Evolutionary conservation across 179 eudicot species (phyloP).

Genomic region (Beta corolliflora): DNA sequence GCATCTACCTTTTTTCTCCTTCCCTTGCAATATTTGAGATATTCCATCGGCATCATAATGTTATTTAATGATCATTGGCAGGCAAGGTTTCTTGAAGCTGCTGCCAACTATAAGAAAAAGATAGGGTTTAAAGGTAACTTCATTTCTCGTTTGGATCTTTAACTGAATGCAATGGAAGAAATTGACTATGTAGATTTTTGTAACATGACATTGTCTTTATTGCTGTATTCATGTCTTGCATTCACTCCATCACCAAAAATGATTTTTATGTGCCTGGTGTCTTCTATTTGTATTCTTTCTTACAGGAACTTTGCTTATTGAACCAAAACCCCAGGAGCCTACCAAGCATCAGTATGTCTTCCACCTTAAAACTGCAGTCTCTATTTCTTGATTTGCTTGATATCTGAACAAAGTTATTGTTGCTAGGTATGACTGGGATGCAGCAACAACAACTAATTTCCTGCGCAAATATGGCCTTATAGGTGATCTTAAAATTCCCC

Average conservation of each 20-base stretch:
- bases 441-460: slow-evolving; percentile 95
- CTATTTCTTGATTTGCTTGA: background rate
- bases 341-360: slow-evolving; percentile 91
- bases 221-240: background rate
- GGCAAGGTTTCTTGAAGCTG: slow-evolving; percentile 91
- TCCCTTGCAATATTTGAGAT: background rate
- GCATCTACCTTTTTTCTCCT: background rate
- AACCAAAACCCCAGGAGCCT: slow-evolving; percentile 98
- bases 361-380: background rate
- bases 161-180: background rate
- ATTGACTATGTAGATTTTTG: background rate
- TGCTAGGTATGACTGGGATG: slow-evolving; percentile 99
- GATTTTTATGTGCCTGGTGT: background rate
- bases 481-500: slow-evolving; percentile 43
- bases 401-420: slow-evolving; percentile 23
- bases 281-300: slow-evolving; percentile 3
- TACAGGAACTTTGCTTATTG: slow-evolving; percentile 84
- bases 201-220: background rate
- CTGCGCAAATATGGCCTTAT: slow-evolving; percentile 87
- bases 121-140: slow-evolving; percentile 88
- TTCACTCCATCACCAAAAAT: background rate
- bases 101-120: slow-evolving; percentile 89
- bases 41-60: background rate
- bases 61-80: slow-evolving; percentile 24
- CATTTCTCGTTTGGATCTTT: background rate